Evolutionary conservation across 2,329 filamentous ascomycete genomes (phyloP).

Genomic region (Xenoacremonium recifei): DNA sequence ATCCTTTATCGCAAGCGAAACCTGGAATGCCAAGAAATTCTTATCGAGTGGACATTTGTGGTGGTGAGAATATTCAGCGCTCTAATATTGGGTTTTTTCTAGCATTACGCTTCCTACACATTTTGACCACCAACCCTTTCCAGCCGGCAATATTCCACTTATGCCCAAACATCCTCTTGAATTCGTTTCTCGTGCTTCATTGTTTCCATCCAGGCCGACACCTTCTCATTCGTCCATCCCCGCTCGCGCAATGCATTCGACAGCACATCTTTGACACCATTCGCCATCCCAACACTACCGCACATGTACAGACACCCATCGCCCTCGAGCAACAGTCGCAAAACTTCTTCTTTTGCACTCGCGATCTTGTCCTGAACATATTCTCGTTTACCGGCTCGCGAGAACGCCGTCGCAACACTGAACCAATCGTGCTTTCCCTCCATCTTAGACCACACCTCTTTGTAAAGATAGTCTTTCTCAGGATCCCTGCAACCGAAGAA

Average conservation of each 20-base stretch:
- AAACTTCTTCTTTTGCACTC: background rate
- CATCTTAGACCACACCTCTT: background rate
- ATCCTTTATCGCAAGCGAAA: too few species aligned
- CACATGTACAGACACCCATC: background rate
- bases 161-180: background rate
- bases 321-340: background rate
- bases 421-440: background rate
- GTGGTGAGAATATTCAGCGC: too few species aligned
- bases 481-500: background rate
- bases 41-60: too few species aligned
- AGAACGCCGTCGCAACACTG: background rate
- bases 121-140: too few species aligned
- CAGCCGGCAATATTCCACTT: too few species aligned
- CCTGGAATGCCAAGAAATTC: too few species aligned
- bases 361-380: background rate
- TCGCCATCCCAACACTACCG: background rate
- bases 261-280: background rate
- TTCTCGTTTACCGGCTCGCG: background rate
- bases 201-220: background rate
- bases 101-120: too few species aligned
- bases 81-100: too few species aligned
- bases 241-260: background rate
- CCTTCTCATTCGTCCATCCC: background rate
- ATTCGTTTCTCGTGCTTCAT: background rate
- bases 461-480: background rate